Evolutionary conservation across 2,329 filamentous ascomycete genomes (phyloP).

Genomic region (Paecilomyces sp.): DNA sequence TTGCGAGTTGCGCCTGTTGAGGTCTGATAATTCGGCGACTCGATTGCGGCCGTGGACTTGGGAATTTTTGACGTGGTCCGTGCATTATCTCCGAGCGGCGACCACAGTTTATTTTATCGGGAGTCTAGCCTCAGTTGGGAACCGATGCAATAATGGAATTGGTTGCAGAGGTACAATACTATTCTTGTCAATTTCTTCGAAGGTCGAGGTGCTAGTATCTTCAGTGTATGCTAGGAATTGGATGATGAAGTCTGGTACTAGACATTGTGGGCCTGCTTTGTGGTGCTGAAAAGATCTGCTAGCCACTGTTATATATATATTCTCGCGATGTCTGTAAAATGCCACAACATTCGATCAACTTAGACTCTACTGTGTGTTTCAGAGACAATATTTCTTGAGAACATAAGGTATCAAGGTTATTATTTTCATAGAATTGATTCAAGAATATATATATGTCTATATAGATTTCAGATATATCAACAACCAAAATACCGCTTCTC

Average conservation of each 20-base stretch:
- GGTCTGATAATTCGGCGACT: not conserved
- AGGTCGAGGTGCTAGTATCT: no score
- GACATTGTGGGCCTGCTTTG: no score
- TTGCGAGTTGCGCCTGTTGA: constrained; percentile 2
- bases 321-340: not conserved
- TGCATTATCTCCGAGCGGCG: constrained; percentile 12
- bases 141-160: no score
- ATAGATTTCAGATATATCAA: constrained; percentile 30
- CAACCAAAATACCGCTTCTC: constrained; percentile 89
- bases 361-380: no score
- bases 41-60: constrained; percentile 12
- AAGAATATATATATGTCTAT: not conserved
- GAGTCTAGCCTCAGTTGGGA: no score
- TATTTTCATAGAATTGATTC: constrained; percentile 5
- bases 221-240: no score
- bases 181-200: no score
- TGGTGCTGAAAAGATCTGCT: no score
- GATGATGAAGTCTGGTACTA: no score
- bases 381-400: not conserved
- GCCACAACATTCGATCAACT: no score
- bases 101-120: not conserved
- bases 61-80: constrained; percentile 16
- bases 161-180: no score
- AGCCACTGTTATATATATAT: not conserved
- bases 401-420: not conserved